Conservation (phyloP, 805 yeast species). For the Citeromyces matritensis region DNA sequence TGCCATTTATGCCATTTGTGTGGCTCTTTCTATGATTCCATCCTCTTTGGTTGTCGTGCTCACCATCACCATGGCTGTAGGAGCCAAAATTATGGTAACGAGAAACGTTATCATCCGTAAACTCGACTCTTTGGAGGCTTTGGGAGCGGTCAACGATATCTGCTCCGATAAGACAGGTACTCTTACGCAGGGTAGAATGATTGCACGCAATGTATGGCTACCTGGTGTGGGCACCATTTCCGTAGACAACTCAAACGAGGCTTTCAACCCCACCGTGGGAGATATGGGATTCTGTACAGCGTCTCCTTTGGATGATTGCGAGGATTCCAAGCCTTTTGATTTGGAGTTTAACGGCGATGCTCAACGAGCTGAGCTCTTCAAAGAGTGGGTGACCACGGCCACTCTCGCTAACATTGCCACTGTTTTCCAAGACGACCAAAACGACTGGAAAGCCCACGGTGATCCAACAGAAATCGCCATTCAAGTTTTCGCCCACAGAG, state of each 20-base stretch:
- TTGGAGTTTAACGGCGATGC: slow-evolving; percentile 7
- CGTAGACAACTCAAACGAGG: slow-evolving; percentile 39
- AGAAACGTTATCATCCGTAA: slow-evolving; percentile 64
- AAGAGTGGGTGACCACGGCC: slow-evolving; percentile 47
- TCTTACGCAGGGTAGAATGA: slow-evolving; percentile 68
- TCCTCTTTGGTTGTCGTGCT: slow-evolving; percentile 67
- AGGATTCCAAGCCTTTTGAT: slow-evolving; percentile 15
- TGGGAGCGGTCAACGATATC: slow-evolving; percentile 67
- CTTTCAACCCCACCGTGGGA: slow-evolving; percentile 53
- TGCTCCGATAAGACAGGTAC: slow-evolving; percentile 82
- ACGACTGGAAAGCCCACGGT: slow-evolving; percentile 64
- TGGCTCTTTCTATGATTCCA: slow-evolving; percentile 71
- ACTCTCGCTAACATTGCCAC: slow-evolving; percentile 71
- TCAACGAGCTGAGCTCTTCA: slow-evolving; percentile 10
- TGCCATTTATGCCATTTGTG: slow-evolving; percentile 82
- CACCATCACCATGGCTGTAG: slow-evolving; percentile 78
- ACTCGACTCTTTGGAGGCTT: slow-evolving; percentile 62
- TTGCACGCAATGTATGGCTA: slow-evolving; percentile 55
- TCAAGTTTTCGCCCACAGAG: slow-evolving; percentile 57
- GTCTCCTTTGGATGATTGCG: slow-evolving; percentile 14
- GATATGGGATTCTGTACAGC: slow-evolving; percentile 17
- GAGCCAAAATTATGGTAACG: slow-evolving; percentile 59
- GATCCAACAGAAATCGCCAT: slow-evolving; percentile 87
- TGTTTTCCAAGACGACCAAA: slow-evolving; percentile 31
- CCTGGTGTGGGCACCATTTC: slow-evolving; percentile 45